Percentiles rank a stretch among this genome's conserved stretches.
phyloP scores from a whole-genome alignment of 2,329 filamentous ascomycete species.

The Botryosphaeria dothidea region DNA sequence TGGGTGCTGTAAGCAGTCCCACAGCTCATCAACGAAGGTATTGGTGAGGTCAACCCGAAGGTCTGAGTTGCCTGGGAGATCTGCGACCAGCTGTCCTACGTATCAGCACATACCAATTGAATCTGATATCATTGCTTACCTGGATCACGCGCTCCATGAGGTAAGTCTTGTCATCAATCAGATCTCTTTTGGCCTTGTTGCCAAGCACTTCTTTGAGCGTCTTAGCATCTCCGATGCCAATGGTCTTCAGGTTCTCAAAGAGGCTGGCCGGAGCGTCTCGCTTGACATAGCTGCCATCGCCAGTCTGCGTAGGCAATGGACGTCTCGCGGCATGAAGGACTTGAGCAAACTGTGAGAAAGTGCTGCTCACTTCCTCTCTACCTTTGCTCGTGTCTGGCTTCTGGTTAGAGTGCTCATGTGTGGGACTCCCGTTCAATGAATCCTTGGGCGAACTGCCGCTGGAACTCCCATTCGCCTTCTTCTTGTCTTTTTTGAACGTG shows the following conservation, averaged over 20 bases:
- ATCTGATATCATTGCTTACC: conserved; percentile 30
- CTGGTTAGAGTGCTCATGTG: conserved; percentile 24
- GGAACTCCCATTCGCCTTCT: conserved; percentile 21
- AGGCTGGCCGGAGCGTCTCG: conserved; percentile 53
- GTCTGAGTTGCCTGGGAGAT: conserved; percentile 18
- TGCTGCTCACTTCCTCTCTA: conserved; percentile 17
- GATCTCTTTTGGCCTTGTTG: conserved; percentile 63
- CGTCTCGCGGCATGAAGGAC: conserved; percentile 23
- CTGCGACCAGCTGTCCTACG: conserved; percentile 2
- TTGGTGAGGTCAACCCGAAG: conserved; percentile 24
- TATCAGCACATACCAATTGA: background rate
- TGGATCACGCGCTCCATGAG: conserved; percentile 73
- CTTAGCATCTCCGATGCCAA: conserved; percentile 50
- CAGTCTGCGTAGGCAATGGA: conserved; percentile 22
- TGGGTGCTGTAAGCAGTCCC: conserved; percentile 24
- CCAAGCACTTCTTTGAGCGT: conserved; percentile 59
- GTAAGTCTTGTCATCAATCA: conserved; percentile 74
- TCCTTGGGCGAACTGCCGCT: conserved; percentile 17
- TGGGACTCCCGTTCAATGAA: conserved; percentile 6
- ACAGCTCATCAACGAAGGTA: conserved; percentile 23
- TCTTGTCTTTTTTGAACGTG: conserved; percentile 24
- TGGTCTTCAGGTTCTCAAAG: conserved; percentile 57
- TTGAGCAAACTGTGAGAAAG: conserved; percentile 23
- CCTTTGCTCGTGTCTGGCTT: conserved; percentile 7
- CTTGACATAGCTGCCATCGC: conserved; percentile 32